Base-by-base conservation (phyloP, 2,329 filamentous ascomycete genomes). In the Fusarium graminum region DNA sequence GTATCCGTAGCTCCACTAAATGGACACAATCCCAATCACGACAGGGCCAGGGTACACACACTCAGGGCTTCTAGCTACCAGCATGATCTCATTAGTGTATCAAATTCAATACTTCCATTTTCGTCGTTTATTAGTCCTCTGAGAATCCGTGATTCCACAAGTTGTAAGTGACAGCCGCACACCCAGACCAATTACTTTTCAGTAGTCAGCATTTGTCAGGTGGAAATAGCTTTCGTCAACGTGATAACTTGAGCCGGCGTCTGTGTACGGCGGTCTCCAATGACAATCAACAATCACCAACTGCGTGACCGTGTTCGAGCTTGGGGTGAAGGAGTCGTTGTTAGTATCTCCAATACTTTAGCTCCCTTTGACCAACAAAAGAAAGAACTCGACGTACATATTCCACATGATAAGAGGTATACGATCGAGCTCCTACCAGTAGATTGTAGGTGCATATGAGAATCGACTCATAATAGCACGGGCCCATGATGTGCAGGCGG, bases 191-290 rank as follows among this genome's bases (percentile, higher is more conserved):
- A 28, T 40, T 14, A 36, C 58, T n/a, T 63, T 63, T 17, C 58
- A 17, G 63, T 19, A 8, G 52, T 46, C 26, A 63, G 58, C 17
- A 52, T 63, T 17, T 52, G 60, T 11, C 45, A 45, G 10, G 58
- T 63, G 58, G 60, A 63, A 25, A 63, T 63, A 52, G 58, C 52
- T n/a, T 52, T 63, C n/a, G 58, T 63, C 52, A 4, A 52, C 46
- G 14, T 58, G 58, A 40, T 16, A 63, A 13, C 45, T 63, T 6
- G 60, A 63, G 17, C 41, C 13, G 12, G 26, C 22, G 22, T 22
- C 39, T 38, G 36, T 44, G 13, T 29, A 52, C 30, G 52, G 26
- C 13, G 26, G 43, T 22, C 14, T 57, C 22, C 4, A 22, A 22
- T 22, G 22, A 22, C 22, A 22, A 22, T 22, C 22, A 22, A 22